phyloP scores from a whole-genome alignment of 352 stramenopile genomes.

The Phytophthora aleatoria region DNA sequence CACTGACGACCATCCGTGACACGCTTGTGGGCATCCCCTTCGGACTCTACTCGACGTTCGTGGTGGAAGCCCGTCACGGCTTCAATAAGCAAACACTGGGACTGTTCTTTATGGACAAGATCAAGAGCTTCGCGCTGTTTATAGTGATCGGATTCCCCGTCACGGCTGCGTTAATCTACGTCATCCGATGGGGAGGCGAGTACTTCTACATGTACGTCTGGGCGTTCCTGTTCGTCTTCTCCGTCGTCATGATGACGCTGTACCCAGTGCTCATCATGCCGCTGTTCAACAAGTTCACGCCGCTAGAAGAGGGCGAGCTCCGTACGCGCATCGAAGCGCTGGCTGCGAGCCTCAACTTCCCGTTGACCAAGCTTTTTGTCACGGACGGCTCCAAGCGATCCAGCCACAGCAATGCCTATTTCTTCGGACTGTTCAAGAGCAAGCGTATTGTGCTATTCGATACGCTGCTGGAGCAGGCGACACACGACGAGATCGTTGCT shows the following conservation, averaged over 20 bases:
- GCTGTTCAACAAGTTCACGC: slow-evolving; percentile 97
- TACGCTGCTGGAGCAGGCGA: slow-evolving; percentile 94
- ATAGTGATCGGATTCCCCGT: slow-evolving; percentile 78
- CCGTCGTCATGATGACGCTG: slow-evolving; percentile 95
- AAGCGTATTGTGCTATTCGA: slow-evolving; percentile 98
- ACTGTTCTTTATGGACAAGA: slow-evolving; percentile 96
- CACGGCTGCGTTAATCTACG: slow-evolving; percentile 61
- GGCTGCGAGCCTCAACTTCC: slow-evolving; percentile 91
- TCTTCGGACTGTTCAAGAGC: slow-evolving; percentile 96
- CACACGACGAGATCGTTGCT: slow-evolving; percentile 94
- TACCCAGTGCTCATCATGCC: slow-evolving; percentile 97
- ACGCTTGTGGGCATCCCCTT: slow-evolving; percentile 71
- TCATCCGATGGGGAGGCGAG: slow-evolving; percentile 76
- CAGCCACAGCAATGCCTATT: slow-evolving; percentile 91
- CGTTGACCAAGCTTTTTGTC: slow-evolving; percentile 97
- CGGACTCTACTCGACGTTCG: slow-evolving; percentile 94
- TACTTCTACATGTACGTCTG: slow-evolving; percentile 94
- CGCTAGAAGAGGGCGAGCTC: slow-evolving; percentile 87
- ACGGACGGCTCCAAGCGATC: slow-evolving; percentile 97
- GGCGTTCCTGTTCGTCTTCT: slow-evolving; percentile 94
- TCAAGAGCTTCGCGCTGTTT: slow-evolving; percentile 93
- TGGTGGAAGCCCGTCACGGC: slow-evolving; percentile 95
- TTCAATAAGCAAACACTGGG: slow-evolving; percentile 98
- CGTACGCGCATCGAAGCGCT: slow-evolving; percentile 93
- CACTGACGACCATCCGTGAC: slow-evolving; percentile 67